phyloP scores from a whole-genome alignment of 352 stramenopile species.

The Pythium biforme region DNA sequence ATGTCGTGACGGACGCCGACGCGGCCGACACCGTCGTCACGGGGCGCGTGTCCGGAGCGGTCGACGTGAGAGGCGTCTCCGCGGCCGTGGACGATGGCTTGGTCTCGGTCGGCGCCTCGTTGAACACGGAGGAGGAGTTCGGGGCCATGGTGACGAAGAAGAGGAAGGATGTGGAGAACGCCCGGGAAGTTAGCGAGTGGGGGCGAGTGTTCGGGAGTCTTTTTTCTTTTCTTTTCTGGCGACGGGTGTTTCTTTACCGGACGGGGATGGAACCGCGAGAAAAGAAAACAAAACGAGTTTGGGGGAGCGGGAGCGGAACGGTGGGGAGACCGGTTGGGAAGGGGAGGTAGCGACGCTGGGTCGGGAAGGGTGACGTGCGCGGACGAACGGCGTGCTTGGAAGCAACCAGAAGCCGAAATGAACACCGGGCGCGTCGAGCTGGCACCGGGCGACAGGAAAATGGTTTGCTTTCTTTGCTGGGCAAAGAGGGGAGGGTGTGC shows the following conservation, averaged over 20 bases:
- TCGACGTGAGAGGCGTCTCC: slow-evolving; percentile 31
- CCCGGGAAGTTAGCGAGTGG: slow-evolving; percentile 36
- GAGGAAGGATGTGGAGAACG: slow-evolving; percentile 5
- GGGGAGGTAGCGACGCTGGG: slow-evolving; percentile 9
- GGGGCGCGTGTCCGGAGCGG: slow-evolving; percentile 26
- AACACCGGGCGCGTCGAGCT: slow-evolving; percentile 1
- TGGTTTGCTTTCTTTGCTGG: slow-evolving; percentile 9
- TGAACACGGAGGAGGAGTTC: slow-evolving; percentile 65
- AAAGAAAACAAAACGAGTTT: slow-evolving; percentile 28
- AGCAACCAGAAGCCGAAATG: slow-evolving; percentile 40
- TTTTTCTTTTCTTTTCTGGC: slow-evolving; percentile 19
- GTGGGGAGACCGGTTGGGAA: slow-evolving; percentile 1
- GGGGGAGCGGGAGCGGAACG: not conserved
- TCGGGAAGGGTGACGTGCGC: not conserved
- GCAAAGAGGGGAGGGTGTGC: not conserved
- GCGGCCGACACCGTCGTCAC: slow-evolving; percentile 29
- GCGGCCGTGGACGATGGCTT: slow-evolving; percentile 43
- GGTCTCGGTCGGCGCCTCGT: slow-evolving; percentile 43
- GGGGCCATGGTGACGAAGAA: slow-evolving; percentile 39
- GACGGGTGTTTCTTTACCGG: slow-evolving; percentile 8
- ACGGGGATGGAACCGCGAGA: slow-evolving; percentile 18
- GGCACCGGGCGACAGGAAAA: slow-evolving; percentile 11
- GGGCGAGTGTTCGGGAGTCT: slow-evolving; percentile 20
- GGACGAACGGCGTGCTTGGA: slow-evolving; percentile 21
- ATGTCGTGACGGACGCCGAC: slow-evolving; percentile 20